These are phyloP conservation scores for Apiotrichum veenhuisii DNA, from an alignment of 1,284 basidiomycete genomes.

Conservation along the genomic window DNA sequence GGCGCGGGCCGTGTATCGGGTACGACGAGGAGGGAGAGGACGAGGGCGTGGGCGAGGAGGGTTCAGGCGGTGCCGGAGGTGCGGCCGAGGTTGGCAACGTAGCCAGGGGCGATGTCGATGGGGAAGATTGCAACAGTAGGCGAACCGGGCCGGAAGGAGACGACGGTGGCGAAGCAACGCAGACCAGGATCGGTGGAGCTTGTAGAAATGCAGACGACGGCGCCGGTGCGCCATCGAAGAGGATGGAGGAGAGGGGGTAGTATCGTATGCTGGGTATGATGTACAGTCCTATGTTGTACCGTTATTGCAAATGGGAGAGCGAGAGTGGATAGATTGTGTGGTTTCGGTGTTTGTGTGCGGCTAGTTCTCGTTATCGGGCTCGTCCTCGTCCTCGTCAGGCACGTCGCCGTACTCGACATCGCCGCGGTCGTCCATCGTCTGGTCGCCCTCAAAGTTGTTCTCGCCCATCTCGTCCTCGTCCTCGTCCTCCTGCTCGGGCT, in stretches of 20 bases:
- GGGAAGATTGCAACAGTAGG: too few relatives aligned
- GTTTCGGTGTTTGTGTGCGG: background rate
- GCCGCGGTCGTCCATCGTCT: conserved; percentile 30
- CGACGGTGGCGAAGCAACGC: too few relatives aligned
- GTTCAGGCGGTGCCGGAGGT: too few relatives aligned
- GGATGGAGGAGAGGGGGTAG: background rate
- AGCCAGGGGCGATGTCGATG: background rate
- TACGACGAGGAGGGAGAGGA: conserved; percentile 11
- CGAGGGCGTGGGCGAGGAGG: background rate
- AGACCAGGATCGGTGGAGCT: too few relatives aligned
- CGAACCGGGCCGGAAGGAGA: too few relatives aligned
- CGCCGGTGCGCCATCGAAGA: background rate
- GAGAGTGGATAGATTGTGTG: conserved; percentile 1
- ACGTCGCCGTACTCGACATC: conserved; percentile 42
- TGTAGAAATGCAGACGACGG: background rate
- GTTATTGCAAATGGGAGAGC: background rate
- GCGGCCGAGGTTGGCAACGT: background rate
- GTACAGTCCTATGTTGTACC: background rate
- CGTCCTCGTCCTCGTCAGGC: conserved; percentile 33
- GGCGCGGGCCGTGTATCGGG: conserved; percentile 53
- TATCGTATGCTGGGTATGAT: conserved; percentile 3
- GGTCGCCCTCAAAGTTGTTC: conserved; percentile 27
- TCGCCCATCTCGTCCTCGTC: conserved; percentile 17
- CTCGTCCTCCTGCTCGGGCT: conserved; percentile 18
- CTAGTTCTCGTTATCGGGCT: conserved; percentile 33